Evolutionary conservation across 805 yeast genomes (phyloP).

Genomic region (Suhomyces vadensis): DNA sequence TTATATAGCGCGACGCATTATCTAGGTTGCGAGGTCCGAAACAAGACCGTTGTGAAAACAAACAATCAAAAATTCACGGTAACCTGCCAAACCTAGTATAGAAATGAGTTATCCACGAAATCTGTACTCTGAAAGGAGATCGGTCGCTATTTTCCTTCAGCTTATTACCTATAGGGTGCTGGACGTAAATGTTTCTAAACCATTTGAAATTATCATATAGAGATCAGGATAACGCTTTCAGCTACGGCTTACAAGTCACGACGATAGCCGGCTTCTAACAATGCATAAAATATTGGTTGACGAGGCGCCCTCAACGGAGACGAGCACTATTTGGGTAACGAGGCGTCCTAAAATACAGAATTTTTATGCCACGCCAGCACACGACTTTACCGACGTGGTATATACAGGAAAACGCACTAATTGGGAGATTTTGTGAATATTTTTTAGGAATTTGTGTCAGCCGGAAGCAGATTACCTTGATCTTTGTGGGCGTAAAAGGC

Average conservation of each 20-base stretch:
- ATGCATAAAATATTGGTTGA: background rate
- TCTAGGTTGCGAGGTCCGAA: background rate
- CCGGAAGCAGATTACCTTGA: background rate
- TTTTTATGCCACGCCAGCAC: background rate
- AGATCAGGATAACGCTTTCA: too few relatives aligned
- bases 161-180: too few relatives aligned
- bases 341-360: background rate
- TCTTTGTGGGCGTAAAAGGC: background rate
- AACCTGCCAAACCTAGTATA: background rate
- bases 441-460: slow-evolving; percentile 2
- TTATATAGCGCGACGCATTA: background rate
- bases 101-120: background rate
- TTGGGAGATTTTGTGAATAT: background rate
- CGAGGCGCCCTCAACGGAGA: background rate
- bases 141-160: too few relatives aligned
- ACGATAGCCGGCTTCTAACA: too few relatives aligned
- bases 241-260: too few relatives aligned
- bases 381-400: background rate
- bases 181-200: too few relatives aligned
- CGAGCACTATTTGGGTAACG: background rate
- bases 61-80: background rate
- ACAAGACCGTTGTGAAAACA: background rate
- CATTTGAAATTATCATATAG: too few relatives aligned
- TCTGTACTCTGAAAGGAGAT: too few relatives aligned
- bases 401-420: background rate